These are phyloP conservation scores for Eucalyptus victrix DNA, from an alignment of 345 rosid genomes.

Conservation along the genomic window DNA sequence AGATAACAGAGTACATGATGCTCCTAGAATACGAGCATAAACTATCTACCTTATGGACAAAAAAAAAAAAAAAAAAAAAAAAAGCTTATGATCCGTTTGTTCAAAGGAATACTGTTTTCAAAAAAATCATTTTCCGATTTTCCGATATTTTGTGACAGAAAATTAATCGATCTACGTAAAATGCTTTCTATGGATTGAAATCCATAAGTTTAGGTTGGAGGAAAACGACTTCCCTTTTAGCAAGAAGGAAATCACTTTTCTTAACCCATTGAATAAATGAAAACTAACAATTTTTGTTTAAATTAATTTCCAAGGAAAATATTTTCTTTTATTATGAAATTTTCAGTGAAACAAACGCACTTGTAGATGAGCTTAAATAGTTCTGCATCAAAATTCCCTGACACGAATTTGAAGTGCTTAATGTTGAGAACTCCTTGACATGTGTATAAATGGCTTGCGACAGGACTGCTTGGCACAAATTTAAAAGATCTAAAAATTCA, in stretches of 20 bases:
- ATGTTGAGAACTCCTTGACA: not conserved
- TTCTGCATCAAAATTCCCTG: fast-evolving
- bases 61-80: not conserved
- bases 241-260: not conserved
- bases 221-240: not conserved
- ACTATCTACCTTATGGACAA: not conserved
- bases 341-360: fast-evolving
- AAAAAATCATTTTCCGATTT: not conserved
- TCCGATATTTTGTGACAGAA: not conserved
- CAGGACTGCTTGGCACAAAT: not conserved
- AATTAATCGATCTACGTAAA: too few species aligned
- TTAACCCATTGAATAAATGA: too few species aligned
- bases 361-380: not conserved
- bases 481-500: not conserved
- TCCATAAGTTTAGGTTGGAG: too few species aligned
- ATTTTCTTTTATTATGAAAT: too few species aligned
- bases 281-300: too few species aligned
- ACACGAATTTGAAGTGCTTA: too few species aligned
- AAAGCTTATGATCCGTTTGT: not conserved
- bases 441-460: not conserved
- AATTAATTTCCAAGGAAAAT: too few species aligned
- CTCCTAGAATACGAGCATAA: not conserved
- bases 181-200: too few species aligned
- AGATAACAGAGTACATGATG: fast-evolving
- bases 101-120: not conserved